Evolutionary conservation across 148 eudicot genomes (phyloP).

Genomic region (Amaranthus cruentus): DNA sequence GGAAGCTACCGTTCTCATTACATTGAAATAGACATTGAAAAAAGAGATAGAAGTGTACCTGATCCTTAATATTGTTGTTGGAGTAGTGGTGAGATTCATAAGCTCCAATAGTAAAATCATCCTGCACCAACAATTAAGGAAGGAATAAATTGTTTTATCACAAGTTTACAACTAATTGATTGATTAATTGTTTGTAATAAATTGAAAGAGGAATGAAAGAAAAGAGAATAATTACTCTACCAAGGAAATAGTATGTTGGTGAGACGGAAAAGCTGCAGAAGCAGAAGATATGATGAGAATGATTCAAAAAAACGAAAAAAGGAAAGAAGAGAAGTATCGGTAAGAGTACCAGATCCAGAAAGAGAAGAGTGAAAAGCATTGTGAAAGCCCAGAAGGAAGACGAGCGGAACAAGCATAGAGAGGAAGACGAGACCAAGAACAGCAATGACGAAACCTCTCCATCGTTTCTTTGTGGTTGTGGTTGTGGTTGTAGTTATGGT

Average conservation of each 20-base stretch:
- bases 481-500: no score
- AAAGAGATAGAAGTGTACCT: slow-evolving; percentile 4
- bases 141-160: not conserved
- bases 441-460: slow-evolving; percentile 76
- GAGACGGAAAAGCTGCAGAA: slow-evolving; percentile 52
- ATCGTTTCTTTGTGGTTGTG: slow-evolving; percentile 50
- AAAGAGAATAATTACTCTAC: not conserved
- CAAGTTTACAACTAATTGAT: not conserved
- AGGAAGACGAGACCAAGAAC: slow-evolving; percentile 83
- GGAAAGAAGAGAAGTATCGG: not conserved
- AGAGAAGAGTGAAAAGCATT: slow-evolving; percentile 49
- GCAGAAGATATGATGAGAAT: not conserved
- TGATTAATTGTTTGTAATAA: no score
- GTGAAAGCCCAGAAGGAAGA: slow-evolving; percentile 84
- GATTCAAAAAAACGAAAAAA: not conserved
- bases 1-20: no score
- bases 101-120: slow-evolving; percentile 23
- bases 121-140: not conserved
- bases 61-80: slow-evolving; percentile 20
- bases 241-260: slow-evolving; percentile 36
- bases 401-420: slow-evolving; percentile 92
- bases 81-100: slow-evolving; percentile 21
- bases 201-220: no score
- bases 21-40: no score
- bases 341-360: not conserved